phyloP scores from a whole-genome alignment of 1,284 basidiomycete genomes.

The Dichomitus squalens region DNA sequence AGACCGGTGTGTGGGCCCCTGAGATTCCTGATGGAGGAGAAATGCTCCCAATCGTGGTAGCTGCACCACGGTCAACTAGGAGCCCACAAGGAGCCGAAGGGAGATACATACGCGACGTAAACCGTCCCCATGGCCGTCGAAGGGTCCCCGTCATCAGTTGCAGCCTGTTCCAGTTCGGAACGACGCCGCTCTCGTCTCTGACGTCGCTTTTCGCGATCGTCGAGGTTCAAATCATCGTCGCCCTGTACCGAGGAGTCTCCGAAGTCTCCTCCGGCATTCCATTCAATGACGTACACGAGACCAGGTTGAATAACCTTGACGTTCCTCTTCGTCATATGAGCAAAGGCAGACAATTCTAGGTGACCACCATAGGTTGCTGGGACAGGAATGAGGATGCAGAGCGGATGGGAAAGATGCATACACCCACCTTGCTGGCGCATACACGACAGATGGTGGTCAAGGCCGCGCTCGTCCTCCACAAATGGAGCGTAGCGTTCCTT shows the following conservation, averaged over 20 bases:
- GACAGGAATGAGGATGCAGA: slow-evolving; percentile 7
- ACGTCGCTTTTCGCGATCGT: slow-evolving; percentile 37
- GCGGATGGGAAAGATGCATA: slow-evolving; percentile 3
- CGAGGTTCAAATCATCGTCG: slow-evolving; percentile 34
- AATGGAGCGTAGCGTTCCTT: slow-evolving; percentile 82
- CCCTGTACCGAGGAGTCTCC: slow-evolving; percentile 26
- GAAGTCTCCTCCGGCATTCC: slow-evolving; percentile 54
- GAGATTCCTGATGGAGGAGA: slow-evolving; percentile 88
- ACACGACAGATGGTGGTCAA: slow-evolving; percentile 69
- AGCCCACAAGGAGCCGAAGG: not conserved
- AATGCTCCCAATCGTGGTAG: slow-evolving; percentile 94
- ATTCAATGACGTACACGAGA: slow-evolving; percentile 81
- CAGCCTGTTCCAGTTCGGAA: slow-evolving; percentile 30
- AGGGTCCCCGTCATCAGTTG: slow-evolving; percentile 16
- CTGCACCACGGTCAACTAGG: slow-evolving; percentile 38
- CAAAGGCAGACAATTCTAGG: slow-evolving; percentile 88
- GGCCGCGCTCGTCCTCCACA: slow-evolving; percentile 83
- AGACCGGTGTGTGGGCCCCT: slow-evolving; percentile 83
- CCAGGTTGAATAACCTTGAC: slow-evolving; percentile 94
- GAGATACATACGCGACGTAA: slow-evolving; percentile 75
- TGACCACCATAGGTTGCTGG: slow-evolving; percentile 89
- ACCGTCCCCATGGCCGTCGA: slow-evolving; percentile 45
- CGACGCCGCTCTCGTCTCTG: slow-evolving; percentile 41
- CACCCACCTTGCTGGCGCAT: slow-evolving; percentile 76
- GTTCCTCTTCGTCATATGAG: slow-evolving; percentile 75